Conservation (phyloP, 495 filamentous ascomycete species). For the Penicillium coprophilum region DNA sequence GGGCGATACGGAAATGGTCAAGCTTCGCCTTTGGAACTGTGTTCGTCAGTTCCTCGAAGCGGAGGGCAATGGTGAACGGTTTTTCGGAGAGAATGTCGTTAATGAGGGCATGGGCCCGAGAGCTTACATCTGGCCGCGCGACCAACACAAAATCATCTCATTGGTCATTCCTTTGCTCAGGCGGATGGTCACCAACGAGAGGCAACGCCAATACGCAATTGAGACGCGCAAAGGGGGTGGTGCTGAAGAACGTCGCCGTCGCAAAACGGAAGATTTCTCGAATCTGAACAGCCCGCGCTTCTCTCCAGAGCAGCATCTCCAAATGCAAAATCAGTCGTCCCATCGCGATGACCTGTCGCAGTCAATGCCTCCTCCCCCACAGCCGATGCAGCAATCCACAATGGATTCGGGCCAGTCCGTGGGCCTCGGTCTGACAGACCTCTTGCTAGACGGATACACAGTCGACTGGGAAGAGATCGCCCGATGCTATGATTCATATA, state of each 20-base stretch:
- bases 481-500: slow-evolving; percentile 40
- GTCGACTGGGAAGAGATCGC: slow-evolving; percentile 41
- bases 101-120: slow-evolving; percentile 45
- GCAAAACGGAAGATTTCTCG: slow-evolving; percentile 44
- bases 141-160: slow-evolving; percentile 55
- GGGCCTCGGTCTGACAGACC: slow-evolving; percentile 36
- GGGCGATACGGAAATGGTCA: slow-evolving; percentile 61
- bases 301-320: slow-evolving; percentile 36
- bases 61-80: slow-evolving; percentile 56
- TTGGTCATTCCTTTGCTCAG: slow-evolving; percentile 58
- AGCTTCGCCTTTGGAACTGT: slow-evolving; percentile 58
- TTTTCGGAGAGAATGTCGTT: slow-evolving; percentile 51
- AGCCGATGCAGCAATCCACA: slow-evolving; percentile 18
- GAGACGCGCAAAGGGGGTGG: slow-evolving; percentile 55
- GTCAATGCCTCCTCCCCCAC: slow-evolving; percentile 26
- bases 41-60: slow-evolving; percentile 57
- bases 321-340: slow-evolving; percentile 35
- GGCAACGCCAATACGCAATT: slow-evolving; percentile 61
- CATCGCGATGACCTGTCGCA: slow-evolving; percentile 28
- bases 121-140: slow-evolving; percentile 56
- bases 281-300: slow-evolving; percentile 30
- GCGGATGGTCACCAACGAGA: slow-evolving; percentile 65
- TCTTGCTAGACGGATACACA: slow-evolving; percentile 41
- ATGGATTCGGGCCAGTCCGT: slow-evolving; percentile 22
- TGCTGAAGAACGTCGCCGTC: slow-evolving; percentile 42